These are phyloP conservation scores for Lipomyces japonicus DNA, from an alignment of 805 yeast species.

Conservation along the genomic window DNA sequence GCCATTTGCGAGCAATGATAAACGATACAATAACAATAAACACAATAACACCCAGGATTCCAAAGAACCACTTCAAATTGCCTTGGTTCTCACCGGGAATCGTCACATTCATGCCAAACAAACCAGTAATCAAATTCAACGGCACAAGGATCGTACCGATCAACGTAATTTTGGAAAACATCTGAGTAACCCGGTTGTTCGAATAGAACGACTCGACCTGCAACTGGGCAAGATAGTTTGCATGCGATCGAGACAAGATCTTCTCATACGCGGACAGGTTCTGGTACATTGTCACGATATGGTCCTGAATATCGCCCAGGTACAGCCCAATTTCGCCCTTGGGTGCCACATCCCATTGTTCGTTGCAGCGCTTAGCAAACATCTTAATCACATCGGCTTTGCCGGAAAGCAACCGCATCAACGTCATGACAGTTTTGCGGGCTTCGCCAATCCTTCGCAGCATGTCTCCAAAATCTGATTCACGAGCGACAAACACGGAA, in stretches of 20 bases:
- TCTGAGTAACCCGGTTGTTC: conserved; percentile 77
- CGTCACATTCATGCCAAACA: conserved; percentile 92
- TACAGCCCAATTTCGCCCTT: conserved; percentile 88
- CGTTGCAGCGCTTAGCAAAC: conserved; percentile 94
- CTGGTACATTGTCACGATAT: conserved; percentile 92
- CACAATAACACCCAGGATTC: conserved; percentile 55
- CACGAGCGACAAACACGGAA: conserved; percentile 76
- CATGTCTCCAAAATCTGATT: conserved; percentile 70
- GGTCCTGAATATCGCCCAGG: conserved; percentile 95
- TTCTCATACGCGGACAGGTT: conserved; percentile 86
- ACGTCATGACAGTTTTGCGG: conserved; percentile 85
- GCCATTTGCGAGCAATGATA: conserved; percentile 37
- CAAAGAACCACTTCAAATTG: conserved; percentile 62
- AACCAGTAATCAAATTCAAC: conserved; percentile 80
- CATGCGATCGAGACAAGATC: conserved; percentile 85
- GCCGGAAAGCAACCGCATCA: conserved; percentile 83
- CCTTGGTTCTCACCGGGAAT: conserved; percentile 64
- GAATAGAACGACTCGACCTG: conserved; percentile 90
- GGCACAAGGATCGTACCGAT: conserved; percentile 90
- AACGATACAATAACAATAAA: conserved; percentile 42
- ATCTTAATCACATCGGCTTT: conserved; percentile 94
- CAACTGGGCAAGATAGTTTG: conserved; percentile 87
- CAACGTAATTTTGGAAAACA: conserved; percentile 83
- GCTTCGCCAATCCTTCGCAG: conserved; percentile 81
- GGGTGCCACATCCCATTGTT: conserved; percentile 56